Percentiles rank a stretch among this genome's conserved stretches.
Conservation (phyloP, 768 basidiomycete genomes). For the Dentipellis fragilis region DNA sequence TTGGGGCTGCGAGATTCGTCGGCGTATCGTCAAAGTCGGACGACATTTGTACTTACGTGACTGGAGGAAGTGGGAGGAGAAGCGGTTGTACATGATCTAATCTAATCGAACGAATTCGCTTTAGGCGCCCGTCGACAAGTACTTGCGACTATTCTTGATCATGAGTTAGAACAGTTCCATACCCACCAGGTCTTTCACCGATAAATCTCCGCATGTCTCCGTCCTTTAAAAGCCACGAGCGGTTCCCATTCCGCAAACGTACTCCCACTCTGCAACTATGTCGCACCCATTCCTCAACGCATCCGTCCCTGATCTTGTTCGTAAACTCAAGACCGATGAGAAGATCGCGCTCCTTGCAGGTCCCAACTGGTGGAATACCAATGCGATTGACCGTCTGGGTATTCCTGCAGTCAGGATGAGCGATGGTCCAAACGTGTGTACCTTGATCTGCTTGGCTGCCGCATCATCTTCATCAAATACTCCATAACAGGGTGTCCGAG, state of each 20-base stretch:
- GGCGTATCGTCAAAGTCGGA: slow-evolving; percentile 32
- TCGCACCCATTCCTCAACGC: slow-evolving; percentile 42
- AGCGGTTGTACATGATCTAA: too few species aligned
- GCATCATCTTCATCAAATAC: slow-evolving; percentile 1
- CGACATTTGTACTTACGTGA: slow-evolving; percentile 10
- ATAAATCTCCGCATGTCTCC: too few species aligned
- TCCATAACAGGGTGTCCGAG: slow-evolving; percentile 46
- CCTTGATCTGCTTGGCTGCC: not conserved
- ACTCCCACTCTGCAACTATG: slow-evolving; percentile 10
- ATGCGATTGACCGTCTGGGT: slow-evolving; percentile 41
- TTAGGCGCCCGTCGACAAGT: not conserved
- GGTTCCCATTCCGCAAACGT: too few species aligned
- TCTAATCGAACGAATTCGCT: not conserved
- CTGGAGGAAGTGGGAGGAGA: too few species aligned
- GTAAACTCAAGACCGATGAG: slow-evolving; percentile 47
- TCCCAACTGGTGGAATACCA: slow-evolving; percentile 67
- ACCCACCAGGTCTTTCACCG: too few species aligned
- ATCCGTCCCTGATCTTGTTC: slow-evolving; percentile 38
- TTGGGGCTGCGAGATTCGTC: slow-evolving; percentile 58
- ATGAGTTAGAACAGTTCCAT: too few species aligned
- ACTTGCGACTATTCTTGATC: too few species aligned
- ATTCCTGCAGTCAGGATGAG: slow-evolving; percentile 64
- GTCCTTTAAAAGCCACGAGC: too few species aligned
- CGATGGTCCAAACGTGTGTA: slow-evolving; percentile 52
- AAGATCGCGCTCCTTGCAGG: slow-evolving; percentile 55